phyloP scores from a whole-genome alignment of 805 yeast genomes.

The Ogataea pilisensis region DNA sequence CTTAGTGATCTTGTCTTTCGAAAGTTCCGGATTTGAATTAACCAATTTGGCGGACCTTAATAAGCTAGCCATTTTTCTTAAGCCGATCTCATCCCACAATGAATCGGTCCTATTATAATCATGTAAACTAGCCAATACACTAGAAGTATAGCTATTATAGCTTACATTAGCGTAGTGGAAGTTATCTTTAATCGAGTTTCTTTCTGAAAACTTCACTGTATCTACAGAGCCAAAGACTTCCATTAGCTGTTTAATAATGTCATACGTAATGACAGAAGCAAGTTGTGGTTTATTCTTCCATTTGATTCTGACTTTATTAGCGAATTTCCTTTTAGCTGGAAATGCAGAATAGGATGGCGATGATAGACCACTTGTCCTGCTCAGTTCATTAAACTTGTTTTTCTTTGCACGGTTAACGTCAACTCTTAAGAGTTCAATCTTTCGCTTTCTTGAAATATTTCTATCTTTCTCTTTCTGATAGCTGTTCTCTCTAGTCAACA shows the following conservation, averaged over 20 bases:
- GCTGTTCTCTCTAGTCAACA: slow-evolving; percentile 29
- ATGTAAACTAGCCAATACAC: slow-evolving; percentile 36
- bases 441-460: slow-evolving; percentile 6
- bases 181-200: slow-evolving; percentile 14
- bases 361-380: background rate
- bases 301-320: slow-evolving; percentile 30
- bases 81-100: slow-evolving; percentile 43
- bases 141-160: slow-evolving; percentile 27
- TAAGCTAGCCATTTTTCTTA: slow-evolving; percentile 44
- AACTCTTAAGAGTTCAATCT: slow-evolving; percentile 15
- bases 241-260: slow-evolving; percentile 38
- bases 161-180: slow-evolving; percentile 38
- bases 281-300: slow-evolving; percentile 44
- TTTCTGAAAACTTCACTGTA: slow-evolving; percentile 8
- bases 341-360: background rate
- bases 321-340: slow-evolving; percentile 1
- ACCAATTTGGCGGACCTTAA: slow-evolving; percentile 30
- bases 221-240: slow-evolving; percentile 40
- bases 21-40: slow-evolving; percentile 6
- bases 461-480: slow-evolving; percentile 14
- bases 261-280: slow-evolving; percentile 29
- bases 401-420: slow-evolving; percentile 16
- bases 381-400: slow-evolving; percentile 10
- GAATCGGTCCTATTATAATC: slow-evolving; percentile 38
- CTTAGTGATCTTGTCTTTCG: slow-evolving; percentile 1